A percentile compares a stretch with the other conserved stretches of the same genome.
These are phyloP conservation scores for Sporothrix brasiliensis DNA, from an alignment of 2,329 filamentous ascomycete genomes.

Conservation along the genomic window DNA sequence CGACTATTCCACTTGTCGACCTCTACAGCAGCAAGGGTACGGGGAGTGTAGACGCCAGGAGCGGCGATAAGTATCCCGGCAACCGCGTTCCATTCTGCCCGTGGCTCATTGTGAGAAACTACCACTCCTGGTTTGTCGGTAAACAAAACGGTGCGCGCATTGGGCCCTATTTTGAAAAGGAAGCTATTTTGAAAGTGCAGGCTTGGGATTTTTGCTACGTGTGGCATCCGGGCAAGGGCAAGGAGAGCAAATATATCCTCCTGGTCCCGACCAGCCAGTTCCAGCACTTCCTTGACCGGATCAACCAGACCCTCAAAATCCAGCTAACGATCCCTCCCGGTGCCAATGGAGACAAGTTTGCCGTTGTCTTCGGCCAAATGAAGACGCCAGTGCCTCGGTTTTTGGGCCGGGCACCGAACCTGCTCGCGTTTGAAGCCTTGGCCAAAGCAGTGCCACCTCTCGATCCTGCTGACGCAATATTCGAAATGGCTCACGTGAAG, in stretches of 20 bases:
- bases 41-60: neutral
- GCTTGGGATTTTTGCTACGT: slow-evolving; percentile 79
- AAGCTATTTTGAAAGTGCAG: slow-evolving; percentile 60
- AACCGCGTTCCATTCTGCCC: slow-evolving; percentile 48
- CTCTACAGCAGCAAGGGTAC: neutral
- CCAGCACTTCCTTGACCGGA: slow-evolving; percentile 61
- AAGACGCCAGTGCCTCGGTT: slow-evolving; percentile 68
- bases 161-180: slow-evolving; percentile 57
- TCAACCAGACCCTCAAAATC: slow-evolving; percentile 63
- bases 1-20: neutral
- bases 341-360: slow-evolving; percentile 56
- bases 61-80: slow-evolving; percentile 19
- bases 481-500: neutral
- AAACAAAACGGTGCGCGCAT: slow-evolving; percentile 55
- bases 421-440: slow-evolving; percentile 43
- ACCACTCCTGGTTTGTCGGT: slow-evolving; percentile 62
- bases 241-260: slow-evolving; percentile 57
- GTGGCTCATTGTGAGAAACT: slow-evolving; percentile 59
- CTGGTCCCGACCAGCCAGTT: slow-evolving; percentile 71
- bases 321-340: slow-evolving; percentile 61
- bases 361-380: slow-evolving; percentile 62
- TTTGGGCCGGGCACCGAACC: slow-evolving; percentile 59
- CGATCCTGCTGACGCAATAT: slow-evolving; percentile 18
- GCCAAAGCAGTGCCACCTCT: slow-evolving; percentile 34
- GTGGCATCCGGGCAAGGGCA: slow-evolving; percentile 52